Conservation (phyloP, 139 green algal species). For the Tetraselmis striata region DNA sequence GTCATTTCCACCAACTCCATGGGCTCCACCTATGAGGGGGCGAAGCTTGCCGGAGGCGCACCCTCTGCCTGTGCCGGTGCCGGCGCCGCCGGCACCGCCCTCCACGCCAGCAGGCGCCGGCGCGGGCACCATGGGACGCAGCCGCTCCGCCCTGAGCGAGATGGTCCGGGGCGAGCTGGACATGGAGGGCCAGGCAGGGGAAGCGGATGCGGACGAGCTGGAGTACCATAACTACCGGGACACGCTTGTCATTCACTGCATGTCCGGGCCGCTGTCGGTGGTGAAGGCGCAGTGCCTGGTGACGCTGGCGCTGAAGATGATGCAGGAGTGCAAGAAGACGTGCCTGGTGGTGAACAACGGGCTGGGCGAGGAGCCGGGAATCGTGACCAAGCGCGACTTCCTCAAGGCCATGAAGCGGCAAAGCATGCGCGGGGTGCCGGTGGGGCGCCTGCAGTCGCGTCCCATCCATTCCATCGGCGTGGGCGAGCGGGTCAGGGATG, state of each 20-base stretch:
- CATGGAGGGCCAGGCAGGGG: not conserved
- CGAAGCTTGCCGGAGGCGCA: not conserved
- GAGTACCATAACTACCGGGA: not conserved
- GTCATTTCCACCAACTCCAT: too few species aligned
- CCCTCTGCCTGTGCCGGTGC: not conserved
- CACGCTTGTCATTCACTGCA: not conserved
- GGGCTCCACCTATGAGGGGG: too few species aligned
- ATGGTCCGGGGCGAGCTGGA: not conserved
- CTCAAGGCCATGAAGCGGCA: conserved; percentile 16
- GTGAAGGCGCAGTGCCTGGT: not conserved
- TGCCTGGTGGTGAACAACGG: conserved; percentile 37
- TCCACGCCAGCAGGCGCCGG: not conserved
- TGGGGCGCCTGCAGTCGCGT: not conserved
- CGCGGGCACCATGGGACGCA: too few species aligned
- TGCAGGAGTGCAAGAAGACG: not conserved
- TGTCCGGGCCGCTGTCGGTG: not conserved
- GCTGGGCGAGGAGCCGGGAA: conserved; percentile 16
- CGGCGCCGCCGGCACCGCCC: not conserved
- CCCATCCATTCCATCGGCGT: not conserved
- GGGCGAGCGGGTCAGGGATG: not conserved
- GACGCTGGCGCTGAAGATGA: not conserved
- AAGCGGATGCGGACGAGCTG: not conserved
- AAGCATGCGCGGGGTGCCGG: not conserved
- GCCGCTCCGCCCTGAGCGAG: not conserved
- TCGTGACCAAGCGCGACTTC: conserved; percentile 38